Conservation (phyloP, 1,284 basidiomycete species). For the Trametes pubescens region DNA sequence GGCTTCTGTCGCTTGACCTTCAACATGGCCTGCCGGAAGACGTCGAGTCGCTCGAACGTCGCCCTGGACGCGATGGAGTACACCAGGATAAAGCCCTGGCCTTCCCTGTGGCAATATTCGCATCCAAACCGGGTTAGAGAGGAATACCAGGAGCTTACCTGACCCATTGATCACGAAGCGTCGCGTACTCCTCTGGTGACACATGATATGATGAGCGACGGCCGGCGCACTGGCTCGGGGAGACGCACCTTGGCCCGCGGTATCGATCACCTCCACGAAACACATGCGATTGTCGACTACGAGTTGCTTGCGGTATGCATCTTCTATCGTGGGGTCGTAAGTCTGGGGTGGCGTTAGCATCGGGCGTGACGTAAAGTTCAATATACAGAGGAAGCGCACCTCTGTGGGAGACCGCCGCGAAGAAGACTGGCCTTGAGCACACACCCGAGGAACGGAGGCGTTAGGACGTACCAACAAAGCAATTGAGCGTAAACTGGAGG, state of each 20-base stretch:
- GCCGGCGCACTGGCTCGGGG: slow-evolving; percentile 23
- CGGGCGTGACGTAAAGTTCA: not conserved
- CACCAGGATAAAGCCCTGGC: slow-evolving; percentile 98
- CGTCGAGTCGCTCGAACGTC: slow-evolving; percentile 94
- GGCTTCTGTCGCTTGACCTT: slow-evolving; percentile 92
- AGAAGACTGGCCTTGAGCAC: slow-evolving; percentile 30
- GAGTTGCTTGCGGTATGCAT: slow-evolving; percentile 92
- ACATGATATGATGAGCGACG: slow-evolving; percentile 22
- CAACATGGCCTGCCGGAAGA: slow-evolving; percentile 94
- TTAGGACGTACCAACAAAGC: slow-evolving; percentile 80
- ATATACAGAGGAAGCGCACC: slow-evolving; percentile 21
- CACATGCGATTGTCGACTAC: slow-evolving; percentile 93
- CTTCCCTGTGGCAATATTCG: slow-evolving; percentile 71
- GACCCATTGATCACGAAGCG: slow-evolving; percentile 99
- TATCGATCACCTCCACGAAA: slow-evolving; percentile 93
- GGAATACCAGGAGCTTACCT: slow-evolving; percentile 63
- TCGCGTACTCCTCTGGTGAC: slow-evolving; percentile 89
- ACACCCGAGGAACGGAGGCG: slow-evolving; percentile 29
- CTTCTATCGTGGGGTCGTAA: slow-evolving; percentile 94
- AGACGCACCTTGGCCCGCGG: slow-evolving; percentile 88
- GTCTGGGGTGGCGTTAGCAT: slow-evolving; percentile 55
- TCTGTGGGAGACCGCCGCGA: slow-evolving; percentile 32
- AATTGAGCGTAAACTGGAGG: slow-evolving; percentile 86
- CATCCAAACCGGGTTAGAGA: slow-evolving; percentile 14
- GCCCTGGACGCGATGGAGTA: slow-evolving; percentile 97